These are phyloP conservation scores for Amanita thiersii DNA, from an alignment of 768 basidiomycete species.

Conservation along the genomic window DNA sequence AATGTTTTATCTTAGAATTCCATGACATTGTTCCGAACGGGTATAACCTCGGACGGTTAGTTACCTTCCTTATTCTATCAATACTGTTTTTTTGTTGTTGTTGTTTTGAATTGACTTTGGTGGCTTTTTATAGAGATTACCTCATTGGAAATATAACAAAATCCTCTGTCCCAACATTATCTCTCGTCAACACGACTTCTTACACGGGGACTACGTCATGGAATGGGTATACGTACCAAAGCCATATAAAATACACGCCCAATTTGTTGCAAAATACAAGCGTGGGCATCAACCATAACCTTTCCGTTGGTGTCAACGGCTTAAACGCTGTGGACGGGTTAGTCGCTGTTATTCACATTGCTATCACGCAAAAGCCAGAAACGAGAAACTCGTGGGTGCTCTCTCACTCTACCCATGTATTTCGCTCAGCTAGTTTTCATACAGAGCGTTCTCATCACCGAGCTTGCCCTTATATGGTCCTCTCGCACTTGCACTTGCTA, in stretches of 20 bases:
- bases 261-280: constrained; percentile 68
- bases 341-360: constrained; percentile 71
- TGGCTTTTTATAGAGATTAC: constrained; percentile 52
- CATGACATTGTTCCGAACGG: constrained; percentile 76
- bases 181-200: constrained; percentile 50
- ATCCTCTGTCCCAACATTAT: constrained; percentile 33
- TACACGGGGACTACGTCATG: constrained; percentile 58
- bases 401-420: not conserved
- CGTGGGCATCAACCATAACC: constrained; percentile 60
- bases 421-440: not conserved
- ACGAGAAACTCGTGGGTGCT: constrained; percentile 21
- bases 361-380: constrained; percentile 36
- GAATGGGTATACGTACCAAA: constrained; percentile 67
- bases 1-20: constrained; percentile 23
- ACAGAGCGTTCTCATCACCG: not conserved
- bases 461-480: not conserved
- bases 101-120: not conserved
- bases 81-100: constrained; percentile 1
- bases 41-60: constrained; percentile 71
- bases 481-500: too few species aligned
- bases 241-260: constrained; percentile 55
- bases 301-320: constrained; percentile 40
- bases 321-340: constrained; percentile 73
- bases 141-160: constrained; percentile 78
- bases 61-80: not conserved